Conservation (phyloP, 495 filamentous ascomycete genomes). For the Penicillium flavigenum region DNA sequence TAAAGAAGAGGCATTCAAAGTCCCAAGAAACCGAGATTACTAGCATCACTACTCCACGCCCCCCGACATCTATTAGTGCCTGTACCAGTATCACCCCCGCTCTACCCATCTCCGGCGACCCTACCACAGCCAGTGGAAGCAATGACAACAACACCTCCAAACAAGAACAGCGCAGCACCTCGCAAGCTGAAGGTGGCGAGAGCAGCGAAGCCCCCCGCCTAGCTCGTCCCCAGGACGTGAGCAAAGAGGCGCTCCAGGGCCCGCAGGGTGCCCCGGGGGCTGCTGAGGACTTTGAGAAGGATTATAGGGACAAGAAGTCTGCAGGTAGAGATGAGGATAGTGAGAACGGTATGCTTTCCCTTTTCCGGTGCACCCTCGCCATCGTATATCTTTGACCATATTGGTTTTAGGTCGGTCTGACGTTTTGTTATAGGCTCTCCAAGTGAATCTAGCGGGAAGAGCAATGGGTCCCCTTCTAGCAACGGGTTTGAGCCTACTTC, state of each 20-base stretch:
- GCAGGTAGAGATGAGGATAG: neutral
- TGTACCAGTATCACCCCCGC: neutral
- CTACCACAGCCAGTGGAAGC: neutral
- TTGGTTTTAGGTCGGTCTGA: neutral
- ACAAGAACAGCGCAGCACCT: conserved; percentile 5
- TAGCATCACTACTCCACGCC: neutral
- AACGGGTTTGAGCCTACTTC: conserved; percentile 12
- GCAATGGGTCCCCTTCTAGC: neutral
- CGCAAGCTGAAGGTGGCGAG: neutral
- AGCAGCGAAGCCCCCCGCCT: conserved; percentile 3
- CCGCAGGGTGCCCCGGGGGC: conserved; percentile 31
- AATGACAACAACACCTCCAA: conserved; percentile 7
- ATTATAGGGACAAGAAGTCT: conserved; percentile 16
- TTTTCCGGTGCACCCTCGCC: neutral
- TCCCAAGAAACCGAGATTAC: neutral
- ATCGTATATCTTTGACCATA: neutral
- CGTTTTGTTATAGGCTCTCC: neutral
- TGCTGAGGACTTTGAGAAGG: conserved; percentile 33
- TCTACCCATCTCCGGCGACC: neutral
- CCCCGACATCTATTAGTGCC: neutral
- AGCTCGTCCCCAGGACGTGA: conserved; percentile 17
- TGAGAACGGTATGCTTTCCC: conserved; percentile 6
- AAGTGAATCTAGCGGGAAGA: conserved; percentile 3
- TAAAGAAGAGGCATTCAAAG: conserved; percentile 7
- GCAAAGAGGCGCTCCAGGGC: conserved; percentile 38